phyloP scores from a whole-genome alignment of 495 filamentous ascomycete genomes.

The Xylaria cubensis region DNA sequence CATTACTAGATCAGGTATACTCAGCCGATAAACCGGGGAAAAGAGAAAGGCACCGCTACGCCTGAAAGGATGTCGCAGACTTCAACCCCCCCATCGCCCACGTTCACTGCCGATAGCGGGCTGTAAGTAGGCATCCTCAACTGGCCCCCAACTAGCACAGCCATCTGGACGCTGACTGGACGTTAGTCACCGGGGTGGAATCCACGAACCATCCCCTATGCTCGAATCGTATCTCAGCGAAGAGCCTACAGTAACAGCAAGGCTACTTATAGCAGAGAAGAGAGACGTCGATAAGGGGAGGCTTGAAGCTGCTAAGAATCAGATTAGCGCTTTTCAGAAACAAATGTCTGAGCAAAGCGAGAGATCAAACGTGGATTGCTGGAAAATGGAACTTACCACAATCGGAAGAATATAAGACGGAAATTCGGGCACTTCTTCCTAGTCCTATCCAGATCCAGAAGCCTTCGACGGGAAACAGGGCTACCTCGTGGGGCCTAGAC shows the following conservation, averaged over 20 bases:
- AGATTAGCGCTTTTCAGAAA: conserved; percentile 4
- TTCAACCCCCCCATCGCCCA: conserved; percentile 5
- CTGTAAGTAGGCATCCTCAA: conserved; percentile 6
- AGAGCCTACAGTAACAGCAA: background rate
- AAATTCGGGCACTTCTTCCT: conserved; percentile 6
- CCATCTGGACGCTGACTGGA: conserved; percentile 3
- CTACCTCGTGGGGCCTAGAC: background rate
- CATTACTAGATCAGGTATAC: background rate
- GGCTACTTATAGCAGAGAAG: background rate
- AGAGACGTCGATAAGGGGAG: background rate
- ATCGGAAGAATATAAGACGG: conserved; percentile 3
- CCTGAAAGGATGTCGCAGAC: background rate
- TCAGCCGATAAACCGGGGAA: background rate
- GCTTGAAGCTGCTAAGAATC: background rate
- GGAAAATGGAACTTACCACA: background rate
- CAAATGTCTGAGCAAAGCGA: background rate
- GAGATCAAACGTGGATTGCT: conserved; percentile 5
- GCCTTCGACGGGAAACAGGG: background rate
- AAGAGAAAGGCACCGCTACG: background rate
- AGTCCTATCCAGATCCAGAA: background rate
- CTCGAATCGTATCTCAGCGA: conserved; percentile 2
- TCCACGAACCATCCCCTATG: conserved; percentile 1
- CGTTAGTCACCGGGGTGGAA: background rate
- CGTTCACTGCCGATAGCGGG: background rate
- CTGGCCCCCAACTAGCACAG: background rate